Conservation (phyloP, 768 basidiomycete genomes). For the Kwoniella shandongensis region DNA sequence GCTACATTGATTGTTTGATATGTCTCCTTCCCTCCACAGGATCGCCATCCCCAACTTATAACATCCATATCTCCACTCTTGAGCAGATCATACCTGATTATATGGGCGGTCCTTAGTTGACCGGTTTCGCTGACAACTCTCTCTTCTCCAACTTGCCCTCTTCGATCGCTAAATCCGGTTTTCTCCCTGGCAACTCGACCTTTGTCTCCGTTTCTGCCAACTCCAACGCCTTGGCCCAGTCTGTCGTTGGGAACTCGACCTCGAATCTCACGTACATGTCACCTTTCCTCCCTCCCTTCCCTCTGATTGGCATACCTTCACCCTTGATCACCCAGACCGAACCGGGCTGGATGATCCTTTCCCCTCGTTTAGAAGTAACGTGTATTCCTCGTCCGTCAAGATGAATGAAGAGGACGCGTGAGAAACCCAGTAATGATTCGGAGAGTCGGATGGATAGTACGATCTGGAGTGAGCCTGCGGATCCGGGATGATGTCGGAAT, state of each 20-base stretch:
- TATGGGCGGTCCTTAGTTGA: conserved; percentile 4
- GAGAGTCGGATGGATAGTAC: conserved; percentile 83
- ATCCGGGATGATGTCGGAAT: conserved; percentile 64
- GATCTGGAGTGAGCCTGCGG: conserved; percentile 64
- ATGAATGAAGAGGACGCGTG: conserved; percentile 82
- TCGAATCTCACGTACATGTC: conserved; percentile 79
- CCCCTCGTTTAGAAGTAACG: conserved; percentile 63
- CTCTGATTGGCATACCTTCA: conserved; percentile 78
- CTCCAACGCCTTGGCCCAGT: conserved; percentile 73
- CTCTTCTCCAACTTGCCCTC: conserved; percentile 4
- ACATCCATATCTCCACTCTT: too few species aligned
- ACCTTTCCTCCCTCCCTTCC: conserved; percentile 63
- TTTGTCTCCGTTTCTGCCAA: conserved; percentile 56
- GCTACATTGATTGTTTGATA: too few species aligned
- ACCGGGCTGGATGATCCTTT: conserved; percentile 66
- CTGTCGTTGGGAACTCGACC: conserved; percentile 80
- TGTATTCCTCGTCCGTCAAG: conserved; percentile 89
- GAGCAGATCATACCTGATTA: too few species aligned
- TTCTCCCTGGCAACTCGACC: conserved; percentile 17
- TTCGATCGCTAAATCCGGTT: conserved; percentile 9
- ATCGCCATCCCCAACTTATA: background rate
- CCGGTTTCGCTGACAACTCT: conserved; percentile 10
- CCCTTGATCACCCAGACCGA: conserved; percentile 72
- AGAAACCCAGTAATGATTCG: conserved; percentile 93
- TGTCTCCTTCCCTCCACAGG: background rate